Conservation (phyloP, 306 rosid species). For the Sphenostylis stenocarpa region DNA sequence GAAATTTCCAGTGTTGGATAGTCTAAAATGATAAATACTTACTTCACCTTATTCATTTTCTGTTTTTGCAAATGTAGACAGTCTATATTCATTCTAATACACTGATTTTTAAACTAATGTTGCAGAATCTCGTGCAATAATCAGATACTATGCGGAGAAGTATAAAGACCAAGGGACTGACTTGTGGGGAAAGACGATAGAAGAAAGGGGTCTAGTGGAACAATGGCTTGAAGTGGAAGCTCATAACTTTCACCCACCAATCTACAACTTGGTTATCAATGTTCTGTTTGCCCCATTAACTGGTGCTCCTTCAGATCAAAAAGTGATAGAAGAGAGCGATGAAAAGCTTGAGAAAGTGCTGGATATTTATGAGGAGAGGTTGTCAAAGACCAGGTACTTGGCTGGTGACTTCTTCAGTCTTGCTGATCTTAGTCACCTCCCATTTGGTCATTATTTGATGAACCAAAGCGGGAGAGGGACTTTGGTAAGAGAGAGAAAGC, state of each 20-base stretch:
- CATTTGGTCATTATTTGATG: slow-evolving; percentile 46
- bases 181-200: slow-evolving; percentile 44
- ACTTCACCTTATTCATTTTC: neutral
- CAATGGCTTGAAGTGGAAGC: slow-evolving; percentile 68
- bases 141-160: slow-evolving; percentile 54
- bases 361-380: slow-evolving; percentile 35
- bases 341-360: slow-evolving; percentile 26
- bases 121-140: slow-evolving; percentile 56
- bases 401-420: slow-evolving; percentile 44
- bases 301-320: slow-evolving; percentile 37
- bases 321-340: slow-evolving; percentile 47
- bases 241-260: slow-evolving; percentile 39
- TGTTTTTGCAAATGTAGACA: neutral
- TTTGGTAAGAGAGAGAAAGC: slow-evolving; percentile 49
- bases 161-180: slow-evolving; percentile 47
- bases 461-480: slow-evolving; percentile 38
- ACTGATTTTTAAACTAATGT: neutral
- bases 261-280: slow-evolving; percentile 28
- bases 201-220: slow-evolving; percentile 53
- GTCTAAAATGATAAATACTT: neutral
- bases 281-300: slow-evolving; percentile 34
- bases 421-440: slow-evolving; percentile 50
- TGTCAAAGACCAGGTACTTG: slow-evolving; percentile 33
- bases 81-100: neutral
- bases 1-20: neutral